Conservation (phyloP, 352 stramenopile genomes). For the Phytophthora syringae region DNA sequence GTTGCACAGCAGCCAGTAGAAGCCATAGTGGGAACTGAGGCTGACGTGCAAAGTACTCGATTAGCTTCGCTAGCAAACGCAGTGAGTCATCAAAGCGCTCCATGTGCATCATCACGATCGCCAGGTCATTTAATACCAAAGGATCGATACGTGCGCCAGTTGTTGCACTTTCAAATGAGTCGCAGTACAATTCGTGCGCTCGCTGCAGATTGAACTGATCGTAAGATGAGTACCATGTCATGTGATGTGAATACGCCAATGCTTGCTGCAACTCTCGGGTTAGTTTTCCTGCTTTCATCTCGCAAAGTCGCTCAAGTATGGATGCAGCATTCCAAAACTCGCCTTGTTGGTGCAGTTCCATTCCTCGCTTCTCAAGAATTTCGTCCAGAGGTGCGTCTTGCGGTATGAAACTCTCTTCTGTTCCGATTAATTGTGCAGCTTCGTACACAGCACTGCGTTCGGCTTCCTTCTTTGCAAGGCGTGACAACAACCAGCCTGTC, state of each 20-base stretch:
- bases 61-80: conserved; percentile 58
- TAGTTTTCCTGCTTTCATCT: conserved; percentile 15
- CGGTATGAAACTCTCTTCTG: not conserved
- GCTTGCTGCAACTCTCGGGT: conserved; percentile 19
- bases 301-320: conserved; percentile 47
- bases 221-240: conserved; percentile 67
- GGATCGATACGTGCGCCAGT: conserved; percentile 33
- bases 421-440: conserved; percentile 10
- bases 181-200: conserved; percentile 57
- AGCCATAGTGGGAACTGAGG: conserved; percentile 61
- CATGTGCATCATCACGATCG: conserved; percentile 71
- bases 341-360: conserved; percentile 43
- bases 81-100: conserved; percentile 57
- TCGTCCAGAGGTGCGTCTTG: conserved; percentile 33
- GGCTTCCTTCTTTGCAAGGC: conserved; percentile 51
- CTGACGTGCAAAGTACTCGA: conserved; percentile 59
- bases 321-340: conserved; percentile 71
- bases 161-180: conserved; percentile 25
- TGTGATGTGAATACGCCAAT: conserved; percentile 73
- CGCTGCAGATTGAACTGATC: conserved; percentile 55
- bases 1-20: conserved; percentile 62
- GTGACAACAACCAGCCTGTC: conserved; percentile 53
- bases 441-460: conserved; percentile 37
- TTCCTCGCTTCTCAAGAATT: conserved; percentile 49
- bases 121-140: conserved; percentile 62